Percentiles rank a stretch among this genome's conserved stretches.
These are phyloP conservation scores for Phalaenopsis equestris DNA, from an alignment of 106 monocot species.

Conservation along the genomic window DNA sequence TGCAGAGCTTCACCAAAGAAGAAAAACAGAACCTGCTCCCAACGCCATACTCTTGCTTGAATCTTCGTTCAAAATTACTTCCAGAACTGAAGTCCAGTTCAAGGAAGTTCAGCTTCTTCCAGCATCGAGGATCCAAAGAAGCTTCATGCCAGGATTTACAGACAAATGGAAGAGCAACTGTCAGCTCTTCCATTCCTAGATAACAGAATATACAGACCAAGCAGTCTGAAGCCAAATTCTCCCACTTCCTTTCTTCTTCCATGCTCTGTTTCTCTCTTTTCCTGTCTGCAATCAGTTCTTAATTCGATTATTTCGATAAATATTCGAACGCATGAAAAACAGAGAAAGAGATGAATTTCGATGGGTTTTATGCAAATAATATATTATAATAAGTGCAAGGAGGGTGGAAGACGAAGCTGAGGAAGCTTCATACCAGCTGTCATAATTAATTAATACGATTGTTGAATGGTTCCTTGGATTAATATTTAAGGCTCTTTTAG, in stretches of 20 bases:
- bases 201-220: neutral
- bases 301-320: too few relatives aligned
- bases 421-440: too few relatives aligned
- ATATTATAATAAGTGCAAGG: too few relatives aligned
- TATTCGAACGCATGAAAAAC: too few relatives aligned
- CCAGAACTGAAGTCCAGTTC: neutral
- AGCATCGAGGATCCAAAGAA: slow-evolving; percentile 10
- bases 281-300: too few relatives aligned
- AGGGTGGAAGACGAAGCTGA: too few relatives aligned
- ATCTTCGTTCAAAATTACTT: neutral
- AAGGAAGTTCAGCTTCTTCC: slow-evolving; percentile 6
- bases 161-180: slow-evolving; percentile 3
- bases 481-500: too few relatives aligned
- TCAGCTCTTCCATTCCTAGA: slow-evolving; percentile 4
- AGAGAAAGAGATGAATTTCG: too few relatives aligned
- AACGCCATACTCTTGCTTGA: neutral
- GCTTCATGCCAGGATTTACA: slow-evolving; percentile 10
- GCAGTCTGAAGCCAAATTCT: neutral
- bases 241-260: neutral
- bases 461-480: too few relatives aligned
- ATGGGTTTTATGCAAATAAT: too few relatives aligned
- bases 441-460: too few relatives aligned
- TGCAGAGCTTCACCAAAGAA: slow-evolving; percentile 6
- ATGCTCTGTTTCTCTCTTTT: too few relatives aligned
- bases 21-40: neutral